These are phyloP conservation scores for Centaurea solstitialis DNA, from an alignment of 129 eudicot genomes.

Conservation along the genomic window DNA sequence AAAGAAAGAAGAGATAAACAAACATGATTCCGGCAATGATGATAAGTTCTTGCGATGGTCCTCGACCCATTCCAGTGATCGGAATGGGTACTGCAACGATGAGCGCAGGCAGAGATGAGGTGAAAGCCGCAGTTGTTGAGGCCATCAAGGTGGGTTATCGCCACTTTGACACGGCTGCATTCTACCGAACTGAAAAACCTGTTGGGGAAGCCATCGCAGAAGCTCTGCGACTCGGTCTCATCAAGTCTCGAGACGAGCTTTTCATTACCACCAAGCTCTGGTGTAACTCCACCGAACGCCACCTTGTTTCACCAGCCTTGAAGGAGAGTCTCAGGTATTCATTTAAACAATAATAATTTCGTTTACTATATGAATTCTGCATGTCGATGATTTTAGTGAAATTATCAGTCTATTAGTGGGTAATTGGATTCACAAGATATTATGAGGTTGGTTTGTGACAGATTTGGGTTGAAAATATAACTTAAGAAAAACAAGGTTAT, in stretches of 20 bases:
- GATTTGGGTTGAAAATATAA: too few relatives aligned
- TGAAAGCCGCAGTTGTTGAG: constrained; percentile 43
- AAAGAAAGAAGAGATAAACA: neutral
- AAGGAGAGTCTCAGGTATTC: constrained; percentile 38
- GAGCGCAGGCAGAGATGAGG: constrained; percentile 12
- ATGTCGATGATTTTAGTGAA: neutral
- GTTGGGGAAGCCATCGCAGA: constrained; percentile 45
- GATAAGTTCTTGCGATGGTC: constrained; percentile 1
- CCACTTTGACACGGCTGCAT: constrained; percentile 58
- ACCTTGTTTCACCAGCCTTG: constrained; percentile 49
- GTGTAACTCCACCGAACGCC: constrained; percentile 34
- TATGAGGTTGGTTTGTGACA: too few relatives aligned
- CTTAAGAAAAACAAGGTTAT: neutral
- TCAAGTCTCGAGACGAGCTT: constrained; percentile 45
- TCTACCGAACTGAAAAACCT: constrained; percentile 43
- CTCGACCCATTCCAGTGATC: constrained; percentile 42
- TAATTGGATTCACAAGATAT: neutral
- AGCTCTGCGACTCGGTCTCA: constrained; percentile 43
- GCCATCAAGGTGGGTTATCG: constrained; percentile 63
- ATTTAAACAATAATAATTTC: neutral
- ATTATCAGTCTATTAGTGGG: neutral
- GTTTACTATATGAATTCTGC: neutral
- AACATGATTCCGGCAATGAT: neutral
- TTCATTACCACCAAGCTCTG: constrained; percentile 56
- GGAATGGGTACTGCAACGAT: constrained; percentile 41